Conservation (phyloP, 2,329 filamentous ascomycete species). For the Aulographum hederae region DNA sequence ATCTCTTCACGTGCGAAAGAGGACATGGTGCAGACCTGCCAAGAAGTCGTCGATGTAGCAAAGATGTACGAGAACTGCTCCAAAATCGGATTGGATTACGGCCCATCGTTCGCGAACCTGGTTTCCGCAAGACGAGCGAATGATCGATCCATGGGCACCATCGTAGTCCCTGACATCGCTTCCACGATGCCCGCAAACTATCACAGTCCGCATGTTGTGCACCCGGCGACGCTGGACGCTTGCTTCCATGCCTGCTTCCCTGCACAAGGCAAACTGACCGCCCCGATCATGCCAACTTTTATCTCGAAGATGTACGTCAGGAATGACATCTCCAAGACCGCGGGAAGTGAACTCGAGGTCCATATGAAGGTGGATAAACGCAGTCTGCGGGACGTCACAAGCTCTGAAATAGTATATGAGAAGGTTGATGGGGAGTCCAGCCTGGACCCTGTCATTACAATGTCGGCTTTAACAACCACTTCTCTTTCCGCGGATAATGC, state of each 20-base stretch:
- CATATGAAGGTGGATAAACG: no score
- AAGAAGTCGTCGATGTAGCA: background rate
- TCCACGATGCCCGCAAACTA: constrained; percentile 1
- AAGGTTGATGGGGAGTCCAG: no score
- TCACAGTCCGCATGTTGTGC: background rate
- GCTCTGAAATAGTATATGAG: no score
- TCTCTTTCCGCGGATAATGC: no score
- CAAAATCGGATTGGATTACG: constrained; percentile 2
- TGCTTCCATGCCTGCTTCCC: background rate
- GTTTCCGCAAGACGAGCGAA: background rate
- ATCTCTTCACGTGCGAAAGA: background rate
- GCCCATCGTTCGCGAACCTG: constrained; percentile 1
- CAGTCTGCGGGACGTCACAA: no score
- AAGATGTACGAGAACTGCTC: constrained; percentile 1
- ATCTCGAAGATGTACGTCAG: no score
- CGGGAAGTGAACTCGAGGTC: no score
- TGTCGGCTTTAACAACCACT: no score
- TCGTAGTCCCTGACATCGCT: background rate
- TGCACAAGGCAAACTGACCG: no score
- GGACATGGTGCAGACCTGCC: background rate
- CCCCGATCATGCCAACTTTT: no score
- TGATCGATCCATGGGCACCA: background rate
- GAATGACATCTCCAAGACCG: no score
- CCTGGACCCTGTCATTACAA: no score
- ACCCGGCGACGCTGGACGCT: constrained; percentile 2